Evolutionary conservation across 805 yeast species (phyloP).

Genomic region (Barnettozyma siamensis): DNA sequence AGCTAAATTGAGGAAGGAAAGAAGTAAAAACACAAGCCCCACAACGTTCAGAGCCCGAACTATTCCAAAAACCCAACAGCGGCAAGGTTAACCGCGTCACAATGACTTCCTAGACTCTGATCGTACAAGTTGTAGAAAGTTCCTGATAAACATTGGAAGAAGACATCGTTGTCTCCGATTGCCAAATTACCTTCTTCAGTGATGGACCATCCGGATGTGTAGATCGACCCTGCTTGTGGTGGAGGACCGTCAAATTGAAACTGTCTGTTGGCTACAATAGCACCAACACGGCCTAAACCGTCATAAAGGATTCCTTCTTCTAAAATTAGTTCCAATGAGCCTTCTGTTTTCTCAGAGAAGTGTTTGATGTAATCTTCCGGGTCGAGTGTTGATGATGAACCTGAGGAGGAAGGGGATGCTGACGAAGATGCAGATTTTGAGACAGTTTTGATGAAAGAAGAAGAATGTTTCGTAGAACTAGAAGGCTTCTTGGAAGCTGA

Average conservation of each 20-base stretch:
- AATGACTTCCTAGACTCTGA: slow-evolving; percentile 52
- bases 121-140: slow-evolving; percentile 75
- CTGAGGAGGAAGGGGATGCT: slow-evolving; percentile 3
- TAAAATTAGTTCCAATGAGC: slow-evolving; percentile 4
- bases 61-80: slow-evolving; percentile 47
- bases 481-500: neutral
- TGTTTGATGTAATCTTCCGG: slow-evolving; percentile 1
- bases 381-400: neutral
- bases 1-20: too few species aligned
- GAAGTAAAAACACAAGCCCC: too few species aligned
- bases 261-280: slow-evolving; percentile 39
- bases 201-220: slow-evolving; percentile 62
- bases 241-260: slow-evolving; percentile 79
- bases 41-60: too few species aligned
- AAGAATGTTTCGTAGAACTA: too few species aligned
- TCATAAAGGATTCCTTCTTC: slow-evolving; percentile 8
- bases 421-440: neutral
- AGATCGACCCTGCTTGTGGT: slow-evolving; percentile 74
- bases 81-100: slow-evolving; percentile 55
- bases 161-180: slow-evolving; percentile 51
- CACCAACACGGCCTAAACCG: slow-evolving; percentile 13
- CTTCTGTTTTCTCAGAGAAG: slow-evolving; percentile 3
- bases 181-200: slow-evolving; percentile 55
- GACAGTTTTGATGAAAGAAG: too few species aligned
- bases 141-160: slow-evolving; percentile 74